phyloP scores from a whole-genome alignment of 2,329 filamentous ascomycete genomes.

The Thielaviopsis ethacetica region DNA sequence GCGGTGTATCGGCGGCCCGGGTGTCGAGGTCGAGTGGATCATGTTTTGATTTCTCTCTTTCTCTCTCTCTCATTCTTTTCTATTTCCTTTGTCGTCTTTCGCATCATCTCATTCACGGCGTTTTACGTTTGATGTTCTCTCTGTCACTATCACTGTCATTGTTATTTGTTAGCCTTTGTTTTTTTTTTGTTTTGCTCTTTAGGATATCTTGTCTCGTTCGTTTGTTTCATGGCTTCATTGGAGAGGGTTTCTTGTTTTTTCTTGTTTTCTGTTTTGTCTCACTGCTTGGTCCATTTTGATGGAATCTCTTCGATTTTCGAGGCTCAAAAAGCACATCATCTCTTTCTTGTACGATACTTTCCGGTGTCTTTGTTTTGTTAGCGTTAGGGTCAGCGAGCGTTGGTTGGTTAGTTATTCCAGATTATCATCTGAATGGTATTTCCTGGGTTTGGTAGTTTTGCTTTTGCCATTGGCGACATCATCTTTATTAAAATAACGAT shows the following conservation, averaged over 20 bases:
- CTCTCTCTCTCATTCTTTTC: not conserved
- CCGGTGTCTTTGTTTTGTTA: slow-evolving; percentile 6
- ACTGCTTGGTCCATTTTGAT: not conserved
- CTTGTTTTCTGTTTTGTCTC: not conserved
- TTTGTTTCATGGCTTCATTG: not conserved
- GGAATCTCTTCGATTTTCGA: slow-evolving; percentile 2
- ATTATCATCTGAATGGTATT: slow-evolving; percentile 2
- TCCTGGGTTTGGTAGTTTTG: not conserved
- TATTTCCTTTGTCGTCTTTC: not conserved
- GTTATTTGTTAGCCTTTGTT: not conserved
- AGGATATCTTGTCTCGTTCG: not conserved
- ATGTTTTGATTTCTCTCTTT: slow-evolving; percentile 32
- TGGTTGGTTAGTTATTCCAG: not conserved
- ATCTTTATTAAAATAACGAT: not conserved
- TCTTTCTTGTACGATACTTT: not conserved
- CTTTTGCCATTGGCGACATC: not conserved
- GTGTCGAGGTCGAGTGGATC: slow-evolving; percentile 47
- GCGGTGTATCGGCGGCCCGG: slow-evolving; percentile 37
- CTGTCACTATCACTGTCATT: not conserved
- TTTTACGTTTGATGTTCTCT: not conserved
- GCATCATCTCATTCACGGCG: not conserved
- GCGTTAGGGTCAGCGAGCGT: not conserved
- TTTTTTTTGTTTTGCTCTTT: not conserved
- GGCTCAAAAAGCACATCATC: not conserved
- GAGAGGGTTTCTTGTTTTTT: not conserved